Evolutionary conservation across 371 early-diverging fungal species (phyloP).

Genomic region (Dentiscutata heterogama): DNA sequence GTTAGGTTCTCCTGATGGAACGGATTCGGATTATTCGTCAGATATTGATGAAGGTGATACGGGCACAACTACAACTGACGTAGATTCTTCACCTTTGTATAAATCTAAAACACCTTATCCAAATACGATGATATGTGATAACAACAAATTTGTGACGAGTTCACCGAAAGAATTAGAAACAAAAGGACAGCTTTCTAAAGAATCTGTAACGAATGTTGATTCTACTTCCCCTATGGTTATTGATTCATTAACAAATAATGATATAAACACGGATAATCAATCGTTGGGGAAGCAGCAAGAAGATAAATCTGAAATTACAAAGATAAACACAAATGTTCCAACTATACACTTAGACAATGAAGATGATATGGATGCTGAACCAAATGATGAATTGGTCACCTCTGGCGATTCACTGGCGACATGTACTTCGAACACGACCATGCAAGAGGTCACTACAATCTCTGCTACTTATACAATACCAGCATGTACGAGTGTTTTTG

Average conservation of each 20-base stretch:
- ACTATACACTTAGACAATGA: too few species aligned
- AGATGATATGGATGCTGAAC: not conserved
- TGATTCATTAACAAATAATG: not conserved
- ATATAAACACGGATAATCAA: not conserved
- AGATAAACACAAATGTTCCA: not conserved
- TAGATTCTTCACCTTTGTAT: not conserved
- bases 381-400: not conserved
- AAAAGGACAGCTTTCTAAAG: not conserved
- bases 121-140: not conserved
- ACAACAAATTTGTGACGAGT: not conserved
- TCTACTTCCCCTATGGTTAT: not conserved
- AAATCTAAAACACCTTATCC: not conserved
- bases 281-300: not conserved
- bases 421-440: not conserved
- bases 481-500: slow-evolving; percentile 50
- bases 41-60: not conserved
- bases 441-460: slow-evolving; percentile 28
- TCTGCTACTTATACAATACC: slow-evolving; percentile 42
- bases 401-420: not conserved
- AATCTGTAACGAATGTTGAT: not conserved
- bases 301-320: not conserved
- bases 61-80: not conserved
- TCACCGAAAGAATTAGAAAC: not conserved
- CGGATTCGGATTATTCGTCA: not conserved
- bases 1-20: not conserved